A percentile compares a stretch with the other conserved stretches of the same genome.
These are phyloP conservation scores for Dryas alaskensis DNA, from an alignment of 306 rosid species.

Conservation along the genomic window DNA sequence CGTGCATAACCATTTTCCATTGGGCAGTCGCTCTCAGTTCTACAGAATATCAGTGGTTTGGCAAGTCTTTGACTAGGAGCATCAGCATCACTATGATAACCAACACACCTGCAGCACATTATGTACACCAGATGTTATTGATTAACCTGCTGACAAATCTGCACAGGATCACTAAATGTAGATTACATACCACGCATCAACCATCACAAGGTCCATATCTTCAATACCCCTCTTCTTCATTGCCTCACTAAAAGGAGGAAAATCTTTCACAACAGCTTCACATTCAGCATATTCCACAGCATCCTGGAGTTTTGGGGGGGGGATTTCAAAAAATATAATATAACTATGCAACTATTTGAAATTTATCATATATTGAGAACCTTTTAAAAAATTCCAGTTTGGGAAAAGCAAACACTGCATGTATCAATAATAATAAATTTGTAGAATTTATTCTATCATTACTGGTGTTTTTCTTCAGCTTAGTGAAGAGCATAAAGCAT, in stretches of 20 bases:
- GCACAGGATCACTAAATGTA: neutral
- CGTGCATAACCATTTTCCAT: constrained; percentile 97
- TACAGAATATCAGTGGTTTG: constrained; percentile 81
- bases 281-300: constrained; percentile 93
- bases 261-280: constrained; percentile 81
- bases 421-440: neutral
- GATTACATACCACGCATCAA: constrained; percentile 71
- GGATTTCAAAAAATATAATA: neutral
- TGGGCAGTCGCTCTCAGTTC: constrained; percentile 93
- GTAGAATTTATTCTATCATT: neutral
- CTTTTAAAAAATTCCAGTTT: neutral
- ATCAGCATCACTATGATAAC: constrained; percentile 78
- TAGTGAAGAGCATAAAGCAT: neutral
- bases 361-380: neutral
- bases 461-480: neutral
- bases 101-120: constrained; percentile 69
- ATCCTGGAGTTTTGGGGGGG: constrained; percentile 41
- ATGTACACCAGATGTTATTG: neutral
- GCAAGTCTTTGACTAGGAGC: constrained; percentile 85
- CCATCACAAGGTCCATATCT: constrained; percentile 95
- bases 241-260: constrained; percentile 88
- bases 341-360: neutral
- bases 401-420: neutral
- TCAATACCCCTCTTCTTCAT: constrained; percentile 95
- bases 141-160: neutral